A percentile compares a stretch with the other conserved stretches of the same genome.
Conservation (phyloP, 345 rosid genomes). For the Brassica rapa region DNA sequence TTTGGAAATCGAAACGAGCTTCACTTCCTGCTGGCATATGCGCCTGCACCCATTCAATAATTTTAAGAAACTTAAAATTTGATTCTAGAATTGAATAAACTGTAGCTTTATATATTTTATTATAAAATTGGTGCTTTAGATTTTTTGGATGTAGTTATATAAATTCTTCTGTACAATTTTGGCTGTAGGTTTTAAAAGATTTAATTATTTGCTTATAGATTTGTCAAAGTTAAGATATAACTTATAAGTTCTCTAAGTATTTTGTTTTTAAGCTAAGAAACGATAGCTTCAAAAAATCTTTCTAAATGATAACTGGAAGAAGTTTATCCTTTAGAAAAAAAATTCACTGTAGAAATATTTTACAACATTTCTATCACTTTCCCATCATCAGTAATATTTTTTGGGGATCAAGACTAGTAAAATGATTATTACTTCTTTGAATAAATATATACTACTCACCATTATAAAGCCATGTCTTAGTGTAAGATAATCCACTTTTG, state of each 20-base stretch:
- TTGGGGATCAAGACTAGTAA: not conserved
- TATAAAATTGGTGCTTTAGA: too few species aligned
- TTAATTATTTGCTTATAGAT: too few species aligned
- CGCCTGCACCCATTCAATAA: slow-evolving; percentile 56
- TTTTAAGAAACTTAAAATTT: not conserved
- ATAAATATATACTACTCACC: slow-evolving; percentile 43
- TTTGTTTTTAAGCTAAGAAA: too few species aligned
- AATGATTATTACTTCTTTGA: not conserved
- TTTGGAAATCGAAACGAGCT: slow-evolving; percentile 72
- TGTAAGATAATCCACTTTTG: slow-evolving; percentile 81
- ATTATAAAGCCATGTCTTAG: slow-evolving; percentile 88
- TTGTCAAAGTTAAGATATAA: too few species aligned
- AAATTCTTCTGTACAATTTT: not conserved
- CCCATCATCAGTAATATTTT: not conserved
- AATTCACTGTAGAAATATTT: not conserved
- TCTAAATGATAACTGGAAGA: not conserved
- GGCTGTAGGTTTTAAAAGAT: not conserved
- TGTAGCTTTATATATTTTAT: too few species aligned
- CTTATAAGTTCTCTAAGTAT: too few species aligned
- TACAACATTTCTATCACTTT: not conserved
- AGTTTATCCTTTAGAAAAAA: not conserved
- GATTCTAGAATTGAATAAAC: not conserved
- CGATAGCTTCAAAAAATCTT: not conserved
- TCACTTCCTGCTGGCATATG: slow-evolving; percentile 80
- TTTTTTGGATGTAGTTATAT: not conserved